Evolutionary conservation across 1,139 yeast species (phyloP), one percentile per base, ranked within the genome.

Genomic region (Blastobotrys petasosporus): DNA sequence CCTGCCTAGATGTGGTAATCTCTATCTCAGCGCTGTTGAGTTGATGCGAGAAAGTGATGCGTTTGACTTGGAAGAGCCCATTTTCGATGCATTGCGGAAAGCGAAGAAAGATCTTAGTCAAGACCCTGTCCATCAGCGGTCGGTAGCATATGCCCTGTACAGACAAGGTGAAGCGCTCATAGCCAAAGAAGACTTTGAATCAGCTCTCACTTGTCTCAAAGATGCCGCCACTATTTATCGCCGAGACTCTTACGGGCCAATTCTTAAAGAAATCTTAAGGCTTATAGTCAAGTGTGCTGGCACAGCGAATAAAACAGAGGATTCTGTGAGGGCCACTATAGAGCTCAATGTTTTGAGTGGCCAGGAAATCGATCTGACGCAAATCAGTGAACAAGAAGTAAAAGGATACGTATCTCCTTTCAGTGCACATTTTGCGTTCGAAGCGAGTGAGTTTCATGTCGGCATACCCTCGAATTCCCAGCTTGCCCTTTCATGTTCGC

Each of bases 111-210:
- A 56, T 45, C 48, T 55, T 40, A 42, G 52, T 32, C 40, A 43
- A 23, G 41, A 41, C 12, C 47, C 39, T 30, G 32, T 36, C 13
- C 50, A 54, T 45, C 23, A 33, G 32, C 56, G 76, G 50, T 52
- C 68, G 23, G 60, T 70, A 42, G 64, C 71, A 0, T 75, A 69
- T 53, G 61, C 77, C 3, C 69, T 72, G 53, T 77, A 70, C 63
- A 68, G 73, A 48, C 57, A 79, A 7, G 86, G 75, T 1, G 77
- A 77, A 45, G 73, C 71, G 44, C 67, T 70, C 53, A 68, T 58
- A 39, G 49, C 51, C 0, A 43, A 51, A 12, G 50, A 55, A 2
- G 67, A 72, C 37, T 68, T 53, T 46, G 70, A 67, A 2, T 64
- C 65, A 51, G 77, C 85, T 1, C 47, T 56, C 16, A 49, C 51